Base-by-base conservation (phyloP, 192 early-diverging fungal genomes). In the Ambispora gerdemannii region DNA sequence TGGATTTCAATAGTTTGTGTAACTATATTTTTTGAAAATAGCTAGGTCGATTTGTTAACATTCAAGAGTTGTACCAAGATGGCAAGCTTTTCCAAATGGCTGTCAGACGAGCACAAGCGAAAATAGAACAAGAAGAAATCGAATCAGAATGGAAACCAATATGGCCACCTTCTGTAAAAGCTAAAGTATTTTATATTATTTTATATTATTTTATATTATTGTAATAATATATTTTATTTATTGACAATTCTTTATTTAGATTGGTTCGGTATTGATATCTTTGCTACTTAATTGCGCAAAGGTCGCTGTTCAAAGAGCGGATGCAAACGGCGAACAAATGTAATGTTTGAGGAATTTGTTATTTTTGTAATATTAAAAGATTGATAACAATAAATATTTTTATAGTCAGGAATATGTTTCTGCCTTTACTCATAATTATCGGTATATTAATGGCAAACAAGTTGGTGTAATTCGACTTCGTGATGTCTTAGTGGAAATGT, bases 11-110 rank as follows among this genome's bases (percentile, higher is more conserved):
- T 19, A 22, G 1, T 0, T 0, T 0, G 0, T 20, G 10, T 22
- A n/a, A n/a, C n/a, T n/a, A n/a, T n/a, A n/a, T n/a, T 6, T 28
- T 51, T 20, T 33, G 15, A 30, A 10, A 43, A 43, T 43, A 43
- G 38, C 6, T 43, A 43, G 38, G 38, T 15, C 38, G 38, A 43
- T 10, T 10, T 58, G 64, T 66, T 38, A 80, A 50, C 25, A 81
- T 92, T 19, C 90, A 93, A 64, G 75, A 89, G 63, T 78, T 96
- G 10, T 90, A 88, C 61, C 77, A 86, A 13, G 88, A 82, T 35
- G 93, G 92, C 3, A 87, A 85, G 68, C 80, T 96, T 55, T 93
- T 95, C 74, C 88, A 92, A 64, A 88, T 89, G 83, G 83, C 90
- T 0, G 75, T 96, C 36, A 85, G 94, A 6, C 83, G 87, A 35